These are phyloP conservation scores for Testicularia cyperi DNA, from an alignment of 1,284 basidiomycete genomes.

Conservation along the genomic window DNA sequence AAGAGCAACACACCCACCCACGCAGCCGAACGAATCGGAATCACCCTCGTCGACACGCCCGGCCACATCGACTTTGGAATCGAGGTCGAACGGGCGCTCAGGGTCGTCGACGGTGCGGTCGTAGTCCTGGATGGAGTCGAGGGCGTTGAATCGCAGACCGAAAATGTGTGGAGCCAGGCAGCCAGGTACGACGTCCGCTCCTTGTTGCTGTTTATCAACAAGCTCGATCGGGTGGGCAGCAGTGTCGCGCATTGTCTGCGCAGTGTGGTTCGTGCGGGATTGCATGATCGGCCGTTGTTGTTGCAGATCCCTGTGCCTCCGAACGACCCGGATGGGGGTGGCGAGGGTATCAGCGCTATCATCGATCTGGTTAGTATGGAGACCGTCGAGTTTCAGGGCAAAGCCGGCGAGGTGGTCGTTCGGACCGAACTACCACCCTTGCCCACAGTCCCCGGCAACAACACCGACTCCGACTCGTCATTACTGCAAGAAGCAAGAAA, in stretches of 20 bases:
- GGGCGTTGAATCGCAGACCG: conserved; percentile 85
- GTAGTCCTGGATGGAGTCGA: conserved; percentile 86
- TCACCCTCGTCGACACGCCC: conserved; percentile 86
- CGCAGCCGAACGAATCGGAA: conserved; percentile 62
- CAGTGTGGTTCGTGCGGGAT: conserved; percentile 69
- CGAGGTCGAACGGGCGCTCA: conserved; percentile 87
- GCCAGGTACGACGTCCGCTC: conserved; percentile 79
- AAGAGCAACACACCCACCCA: background rate
- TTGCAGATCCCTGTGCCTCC: conserved; percentile 74
- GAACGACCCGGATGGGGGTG: no score
- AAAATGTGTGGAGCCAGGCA: conserved; percentile 81
- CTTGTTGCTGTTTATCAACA: conserved; percentile 80
- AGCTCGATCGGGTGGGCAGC: conserved; percentile 80
- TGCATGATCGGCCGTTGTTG: conserved; percentile 73
- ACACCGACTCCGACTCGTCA: conserved; percentile 1
- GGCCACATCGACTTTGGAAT: conserved; percentile 92
- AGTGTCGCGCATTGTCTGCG: conserved; percentile 72
- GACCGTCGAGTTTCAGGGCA: conserved; percentile 36
- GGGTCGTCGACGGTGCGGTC: conserved; percentile 83
- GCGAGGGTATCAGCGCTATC: conserved; percentile 68
- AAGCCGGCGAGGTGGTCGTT: conserved; percentile 43
- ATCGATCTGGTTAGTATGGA: conserved; percentile 51
- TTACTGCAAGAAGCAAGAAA: conserved; percentile 70
- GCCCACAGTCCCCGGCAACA: no score
- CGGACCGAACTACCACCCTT: conserved; percentile 20